Evolutionary conservation across 306 rosid genomes (phyloP).

Genomic region (Leucaena leucocephala): DNA sequence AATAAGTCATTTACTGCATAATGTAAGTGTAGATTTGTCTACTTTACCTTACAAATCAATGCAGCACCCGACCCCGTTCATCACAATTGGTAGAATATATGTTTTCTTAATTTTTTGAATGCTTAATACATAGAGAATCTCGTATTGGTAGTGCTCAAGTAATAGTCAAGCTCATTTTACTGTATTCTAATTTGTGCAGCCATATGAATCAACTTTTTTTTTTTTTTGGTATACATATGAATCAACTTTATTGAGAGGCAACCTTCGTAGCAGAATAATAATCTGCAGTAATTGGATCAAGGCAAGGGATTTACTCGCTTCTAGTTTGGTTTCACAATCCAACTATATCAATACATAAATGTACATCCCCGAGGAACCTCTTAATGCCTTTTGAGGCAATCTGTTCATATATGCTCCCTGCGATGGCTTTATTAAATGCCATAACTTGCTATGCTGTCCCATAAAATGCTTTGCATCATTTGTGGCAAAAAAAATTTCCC

Average conservation of each 20-base stretch:
- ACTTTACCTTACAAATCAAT: not conserved
- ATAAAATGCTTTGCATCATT: not conserved
- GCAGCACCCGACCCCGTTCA: not conserved
- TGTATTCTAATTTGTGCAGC: constrained; percentile 10
- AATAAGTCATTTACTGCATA: constrained; percentile 2
- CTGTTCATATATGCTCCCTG: not conserved
- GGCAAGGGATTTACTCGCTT: constrained; percentile 13
- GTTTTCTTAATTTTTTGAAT: not conserved
- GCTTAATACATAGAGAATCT: not conserved
- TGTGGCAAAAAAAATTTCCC: no score
- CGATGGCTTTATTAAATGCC: not conserved
- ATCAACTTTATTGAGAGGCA: not conserved
- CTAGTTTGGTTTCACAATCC: constrained; percentile 24
- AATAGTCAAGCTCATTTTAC: not conserved
- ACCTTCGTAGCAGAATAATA: not conserved
- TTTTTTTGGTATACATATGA: no score
- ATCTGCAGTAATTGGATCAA: not conserved
- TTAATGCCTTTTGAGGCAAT: constrained; percentile 5
- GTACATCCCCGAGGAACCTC: not conserved
- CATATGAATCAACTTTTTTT: no score
- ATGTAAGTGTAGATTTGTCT: not conserved
- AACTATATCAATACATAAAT: constrained; percentile 4
- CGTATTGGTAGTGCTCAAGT: constrained; percentile 6
- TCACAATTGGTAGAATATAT: not conserved
- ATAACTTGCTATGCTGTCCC: not conserved